Evolutionary conservation across 495 filamentous ascomycete species (phyloP).

Genomic region (Penicillium ochrochloron): DNA sequence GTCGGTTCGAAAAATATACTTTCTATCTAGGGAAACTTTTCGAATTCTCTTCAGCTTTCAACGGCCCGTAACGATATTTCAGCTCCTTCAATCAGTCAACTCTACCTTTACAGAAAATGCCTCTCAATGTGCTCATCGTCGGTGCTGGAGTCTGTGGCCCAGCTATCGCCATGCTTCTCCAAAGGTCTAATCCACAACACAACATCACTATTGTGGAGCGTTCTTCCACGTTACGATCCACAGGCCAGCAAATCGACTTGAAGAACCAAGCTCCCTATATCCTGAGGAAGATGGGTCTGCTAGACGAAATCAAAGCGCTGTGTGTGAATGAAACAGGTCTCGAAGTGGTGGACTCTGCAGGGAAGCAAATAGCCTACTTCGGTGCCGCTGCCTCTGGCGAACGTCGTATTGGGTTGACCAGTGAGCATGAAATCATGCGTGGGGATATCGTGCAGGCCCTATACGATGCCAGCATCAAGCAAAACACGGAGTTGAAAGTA

Average conservation of each 20-base stretch:
- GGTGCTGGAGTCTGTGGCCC: constrained; percentile 14
- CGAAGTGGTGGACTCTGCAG: constrained; percentile 11
- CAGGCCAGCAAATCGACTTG: constrained; percentile 13
- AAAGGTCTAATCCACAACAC: constrained; percentile 13
- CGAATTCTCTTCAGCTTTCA: background rate
- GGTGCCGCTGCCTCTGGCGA: constrained; percentile 16
- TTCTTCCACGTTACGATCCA: constrained; percentile 3
- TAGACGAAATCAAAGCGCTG: background rate
- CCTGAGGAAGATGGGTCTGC: constrained; percentile 12
- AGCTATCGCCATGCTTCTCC: constrained; percentile 10
- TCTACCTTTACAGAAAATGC: constrained; percentile 1
- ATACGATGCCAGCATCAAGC: constrained; percentile 34
- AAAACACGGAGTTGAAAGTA: constrained; percentile 4
- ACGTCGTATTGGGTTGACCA: constrained; percentile 39
- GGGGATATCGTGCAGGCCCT: constrained; percentile 45
- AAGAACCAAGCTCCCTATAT: constrained; percentile 7
- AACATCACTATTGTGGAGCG: constrained; percentile 15
- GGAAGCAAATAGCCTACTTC: constrained; percentile 12
- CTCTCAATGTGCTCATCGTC: constrained; percentile 12
- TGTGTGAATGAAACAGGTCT: constrained; percentile 13
- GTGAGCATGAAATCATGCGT: constrained; percentile 54
- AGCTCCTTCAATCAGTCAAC: background rate
- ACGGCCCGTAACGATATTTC: background rate
- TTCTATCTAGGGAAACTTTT: background rate
- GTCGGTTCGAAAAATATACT: background rate